Evolutionary conservation across 305 asterid genomes (phyloP), one percentile per base, ranked within the genome.

Genomic region (Caryopteris hybrid): DNA sequence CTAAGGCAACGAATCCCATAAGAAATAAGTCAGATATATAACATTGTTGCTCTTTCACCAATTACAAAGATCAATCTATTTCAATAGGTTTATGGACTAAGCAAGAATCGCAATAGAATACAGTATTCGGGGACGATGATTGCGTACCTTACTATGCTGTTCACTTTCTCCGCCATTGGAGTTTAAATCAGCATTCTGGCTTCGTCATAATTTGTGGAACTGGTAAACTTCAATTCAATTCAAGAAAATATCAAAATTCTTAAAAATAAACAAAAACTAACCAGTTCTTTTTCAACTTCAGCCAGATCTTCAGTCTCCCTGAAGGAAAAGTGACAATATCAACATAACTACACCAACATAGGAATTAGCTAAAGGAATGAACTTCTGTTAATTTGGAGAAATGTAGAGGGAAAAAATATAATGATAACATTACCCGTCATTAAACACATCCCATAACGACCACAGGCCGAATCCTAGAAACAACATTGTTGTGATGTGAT

Each of bases 401-500:
- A n/a, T n/a, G n/a, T n/a, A n/a, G n/a, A n/a, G n/a, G n/a, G n/a
- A n/a, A n/a, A n/a, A n/a, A n/a, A n/a, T n/a, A n/a, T n/a, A n/a
- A 38, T 58, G 69, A 43, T 16, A 66, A 25, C 54, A 68, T 31
- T 85, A 90, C 97, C 92, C 91, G n/a, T 84, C 98, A 10, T 76
- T 69, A 69, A 86, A 89, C 54, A 96, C 98, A 68, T 92, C 98
- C 96, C 98, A 82, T 31, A 92, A 77, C 71, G 98, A 92, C 96
- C 98, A 92, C 50, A 91, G 39, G 63, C 98, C 98, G 68, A 91
- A 91, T 54, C 88, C 96, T 72, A 91, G 71, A 79, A 92, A 89
- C 80, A 92, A 74, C 20, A 89, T 5, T 48, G 92, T 92, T 27
- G 96, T 86, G 69, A 92, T 75, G 64, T 92, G 96, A 82, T 89